These are phyloP conservation scores for Hypoxylon lenormandii DNA, from an alignment of 495 filamentous ascomycete species.

Conservation along the genomic window DNA sequence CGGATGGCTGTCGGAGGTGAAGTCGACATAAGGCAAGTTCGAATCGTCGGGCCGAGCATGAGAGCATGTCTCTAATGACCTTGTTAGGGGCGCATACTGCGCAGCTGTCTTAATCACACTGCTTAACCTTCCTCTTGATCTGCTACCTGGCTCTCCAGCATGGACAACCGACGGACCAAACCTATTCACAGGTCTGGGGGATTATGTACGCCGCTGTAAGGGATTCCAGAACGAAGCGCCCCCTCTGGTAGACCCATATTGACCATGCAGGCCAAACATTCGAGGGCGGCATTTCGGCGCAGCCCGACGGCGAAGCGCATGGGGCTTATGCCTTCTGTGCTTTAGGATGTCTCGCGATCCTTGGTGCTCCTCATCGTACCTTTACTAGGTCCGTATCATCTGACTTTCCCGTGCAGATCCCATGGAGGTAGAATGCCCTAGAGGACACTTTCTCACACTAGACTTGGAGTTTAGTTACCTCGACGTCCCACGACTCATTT, in stretches of 20 bases:
- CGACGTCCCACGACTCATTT: constrained; percentile 78
- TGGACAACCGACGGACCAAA: constrained; percentile 58
- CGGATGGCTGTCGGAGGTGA: constrained; percentile 83
- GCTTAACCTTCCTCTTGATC: constrained; percentile 81
- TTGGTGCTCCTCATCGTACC: constrained; percentile 78
- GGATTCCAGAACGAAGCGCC: constrained; percentile 20
- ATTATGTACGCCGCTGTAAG: constrained; percentile 86
- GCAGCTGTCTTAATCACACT: constrained; percentile 83
- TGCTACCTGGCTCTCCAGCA: constrained; percentile 73
- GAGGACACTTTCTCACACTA: constrained; percentile 25
- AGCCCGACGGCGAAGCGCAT: constrained; percentile 88
- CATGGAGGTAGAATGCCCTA: background rate
- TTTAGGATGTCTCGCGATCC: constrained; percentile 83
- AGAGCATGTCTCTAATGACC: constrained; percentile 32
- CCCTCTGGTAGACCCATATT: constrained; percentile 28
- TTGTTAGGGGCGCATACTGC: constrained; percentile 84
- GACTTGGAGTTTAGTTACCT: constrained; percentile 69
- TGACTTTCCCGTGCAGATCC: constrained; percentile 13
- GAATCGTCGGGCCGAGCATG: constrained; percentile 29
- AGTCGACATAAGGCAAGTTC: constrained; percentile 83
- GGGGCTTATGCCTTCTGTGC: constrained; percentile 97
- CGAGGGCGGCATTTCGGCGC: constrained; percentile 89
- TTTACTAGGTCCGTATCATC: constrained; percentile 68
- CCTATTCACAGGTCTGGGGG: constrained; percentile 75
- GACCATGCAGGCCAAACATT: constrained; percentile 80